These are phyloP conservation scores for Chloropicon primus DNA, from an alignment of 139 green algal genomes.

Conservation along the genomic window DNA sequence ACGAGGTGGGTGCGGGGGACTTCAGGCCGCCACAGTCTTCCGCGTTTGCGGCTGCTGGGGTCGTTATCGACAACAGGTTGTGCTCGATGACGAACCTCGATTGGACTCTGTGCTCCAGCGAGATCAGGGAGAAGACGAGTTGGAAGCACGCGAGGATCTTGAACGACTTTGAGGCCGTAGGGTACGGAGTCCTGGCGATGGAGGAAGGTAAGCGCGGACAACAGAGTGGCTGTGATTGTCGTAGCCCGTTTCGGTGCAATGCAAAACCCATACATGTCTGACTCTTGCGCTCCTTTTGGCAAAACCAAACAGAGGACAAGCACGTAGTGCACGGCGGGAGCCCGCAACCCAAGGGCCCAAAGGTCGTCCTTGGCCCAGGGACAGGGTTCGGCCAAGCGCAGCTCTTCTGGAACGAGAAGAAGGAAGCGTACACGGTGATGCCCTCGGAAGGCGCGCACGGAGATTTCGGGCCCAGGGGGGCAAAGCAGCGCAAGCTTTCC, in stretches of 20 bases:
- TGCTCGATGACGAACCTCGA: constrained; percentile 82
- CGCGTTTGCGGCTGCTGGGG: constrained; percentile 63
- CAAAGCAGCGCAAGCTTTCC: constrained; percentile 68
- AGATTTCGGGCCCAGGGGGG: constrained; percentile 67
- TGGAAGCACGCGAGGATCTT: constrained; percentile 51
- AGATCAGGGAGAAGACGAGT: not conserved
- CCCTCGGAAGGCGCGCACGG: constrained; percentile 68
- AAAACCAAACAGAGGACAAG: constrained; percentile 32
- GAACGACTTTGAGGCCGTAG: constrained; percentile 90
- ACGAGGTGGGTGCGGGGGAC: not conserved
- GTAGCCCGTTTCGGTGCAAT: not conserved
- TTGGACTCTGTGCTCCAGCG: constrained; percentile 52
- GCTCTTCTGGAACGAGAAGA: constrained; percentile 63
- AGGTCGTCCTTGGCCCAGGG: constrained; percentile 73
- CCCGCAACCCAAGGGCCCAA: constrained; percentile 37
- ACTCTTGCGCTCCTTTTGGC: too few relatives aligned
- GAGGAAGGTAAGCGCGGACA: not conserved
- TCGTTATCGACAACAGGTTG: constrained; percentile 43
- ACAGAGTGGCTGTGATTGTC: not conserved
- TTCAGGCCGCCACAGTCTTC: constrained; percentile 19
- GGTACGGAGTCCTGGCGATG: constrained; percentile 71
- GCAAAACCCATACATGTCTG: too few relatives aligned
- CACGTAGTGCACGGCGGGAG: constrained; percentile 11
- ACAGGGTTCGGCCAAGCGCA: constrained; percentile 78
- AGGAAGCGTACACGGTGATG: not conserved